phyloP scores from a whole-genome alignment of 2,329 filamentous ascomycete species.

The Corynespora cassiicola region DNA sequence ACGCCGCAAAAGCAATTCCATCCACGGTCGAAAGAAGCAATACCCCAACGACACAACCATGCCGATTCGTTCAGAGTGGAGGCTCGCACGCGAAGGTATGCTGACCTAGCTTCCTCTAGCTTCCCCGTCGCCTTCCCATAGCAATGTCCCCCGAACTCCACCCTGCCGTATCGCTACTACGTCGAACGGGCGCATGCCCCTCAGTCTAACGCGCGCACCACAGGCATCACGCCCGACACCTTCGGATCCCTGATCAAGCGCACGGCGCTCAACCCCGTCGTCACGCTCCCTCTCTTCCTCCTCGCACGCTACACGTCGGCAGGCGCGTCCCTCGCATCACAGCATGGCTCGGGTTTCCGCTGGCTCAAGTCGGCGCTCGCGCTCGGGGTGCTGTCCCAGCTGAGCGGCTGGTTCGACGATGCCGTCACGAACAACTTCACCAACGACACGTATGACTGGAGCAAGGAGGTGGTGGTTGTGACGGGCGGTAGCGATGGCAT shows the following conservation, averaged over 20 bases:
- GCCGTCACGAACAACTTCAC: slow-evolving; percentile 59
- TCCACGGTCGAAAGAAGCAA: too few relatives aligned
- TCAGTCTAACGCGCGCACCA: background rate
- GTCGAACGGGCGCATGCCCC: background rate
- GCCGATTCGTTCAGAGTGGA: slow-evolving; percentile 47
- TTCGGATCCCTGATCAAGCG: slow-evolving; percentile 63
- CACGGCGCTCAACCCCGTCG: slow-evolving; percentile 69
- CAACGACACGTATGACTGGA: slow-evolving; percentile 67
- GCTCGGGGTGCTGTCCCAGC: slow-evolving; percentile 57
- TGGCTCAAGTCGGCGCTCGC: slow-evolving; percentile 62
- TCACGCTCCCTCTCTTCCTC: slow-evolving; percentile 69
- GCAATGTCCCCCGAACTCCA: slow-evolving; percentile 2
- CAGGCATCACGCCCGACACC: slow-evolving; percentile 60
- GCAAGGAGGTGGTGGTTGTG: slow-evolving; percentile 72
- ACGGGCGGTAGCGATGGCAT: slow-evolving; percentile 80
- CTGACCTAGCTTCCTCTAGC: background rate
- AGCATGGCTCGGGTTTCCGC: slow-evolving; percentile 58
- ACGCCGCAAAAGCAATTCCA: background rate
- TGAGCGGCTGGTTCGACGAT: slow-evolving; percentile 61
- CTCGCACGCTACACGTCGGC: slow-evolving; percentile 68
- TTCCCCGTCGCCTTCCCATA: background rate
- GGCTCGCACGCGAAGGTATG: slow-evolving; percentile 47
- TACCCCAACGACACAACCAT: slow-evolving; percentile 25
- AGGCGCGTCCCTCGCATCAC: slow-evolving; percentile 61
- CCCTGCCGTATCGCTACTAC: background rate